phyloP scores from a whole-genome alignment of 768 basidiomycete species.

The Sporobolomyces roseus region DNA sequence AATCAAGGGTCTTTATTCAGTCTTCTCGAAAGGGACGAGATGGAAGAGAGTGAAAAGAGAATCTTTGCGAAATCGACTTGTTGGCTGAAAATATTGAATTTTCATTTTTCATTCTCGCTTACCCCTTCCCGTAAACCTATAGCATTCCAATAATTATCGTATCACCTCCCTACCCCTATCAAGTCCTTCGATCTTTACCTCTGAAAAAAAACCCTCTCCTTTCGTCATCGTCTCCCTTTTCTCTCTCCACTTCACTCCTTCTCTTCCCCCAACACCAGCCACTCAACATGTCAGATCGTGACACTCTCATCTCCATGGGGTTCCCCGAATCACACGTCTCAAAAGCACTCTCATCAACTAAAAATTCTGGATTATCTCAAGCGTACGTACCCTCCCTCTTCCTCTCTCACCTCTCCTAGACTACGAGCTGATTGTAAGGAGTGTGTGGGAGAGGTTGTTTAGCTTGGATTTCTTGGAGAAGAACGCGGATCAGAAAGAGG shows the following conservation, averaged over 20 bases:
- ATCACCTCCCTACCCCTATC: too few relatives aligned
- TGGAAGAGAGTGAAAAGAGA: too few relatives aligned
- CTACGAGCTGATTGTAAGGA: not conserved
- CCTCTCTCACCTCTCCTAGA: conserved; percentile 2
- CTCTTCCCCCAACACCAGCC: not conserved
- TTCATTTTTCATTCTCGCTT: too few relatives aligned
- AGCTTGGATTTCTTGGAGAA: conserved; percentile 49
- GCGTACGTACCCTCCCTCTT: conserved; percentile 15
- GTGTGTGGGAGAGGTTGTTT: not conserved
- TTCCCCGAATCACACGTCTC: conserved; percentile 18
- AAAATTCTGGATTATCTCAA: not conserved
- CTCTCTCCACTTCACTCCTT: not conserved
- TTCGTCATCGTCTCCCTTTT: not conserved
- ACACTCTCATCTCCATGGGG: conserved; percentile 30
- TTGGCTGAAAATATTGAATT: too few relatives aligned
- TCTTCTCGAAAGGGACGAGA: too few relatives aligned
- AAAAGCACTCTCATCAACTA: conserved; percentile 1
- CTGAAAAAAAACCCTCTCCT: too few relatives aligned
- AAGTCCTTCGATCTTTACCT: too few relatives aligned
- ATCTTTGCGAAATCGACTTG: too few relatives aligned
- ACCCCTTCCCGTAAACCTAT: too few relatives aligned
- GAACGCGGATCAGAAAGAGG: conserved; percentile 23
- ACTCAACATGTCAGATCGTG: conserved; percentile 17
- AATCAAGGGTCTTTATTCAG: too few relatives aligned
- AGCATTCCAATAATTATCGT: too few relatives aligned